A percentile compares a stretch with the other conserved stretches of the same genome.
phyloP scores from a whole-genome alignment of 2,329 filamentous ascomycete species.

The Diplodia corticola region DNA sequence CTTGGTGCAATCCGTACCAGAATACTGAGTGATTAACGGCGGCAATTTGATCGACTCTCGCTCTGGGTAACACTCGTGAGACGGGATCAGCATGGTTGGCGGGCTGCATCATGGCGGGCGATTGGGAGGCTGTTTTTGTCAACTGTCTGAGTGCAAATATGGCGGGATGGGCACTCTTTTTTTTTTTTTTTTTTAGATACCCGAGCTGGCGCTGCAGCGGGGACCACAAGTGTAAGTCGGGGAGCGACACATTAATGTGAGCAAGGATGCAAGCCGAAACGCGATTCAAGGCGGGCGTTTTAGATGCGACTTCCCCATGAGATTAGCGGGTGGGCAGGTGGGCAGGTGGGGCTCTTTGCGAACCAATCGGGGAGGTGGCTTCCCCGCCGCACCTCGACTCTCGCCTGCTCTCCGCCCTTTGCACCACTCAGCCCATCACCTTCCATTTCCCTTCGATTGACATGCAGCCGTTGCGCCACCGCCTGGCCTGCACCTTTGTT shows the following conservation, averaged over 20 bases:
- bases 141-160: background rate
- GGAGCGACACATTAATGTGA: background rate
- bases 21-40: background rate
- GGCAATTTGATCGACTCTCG: background rate
- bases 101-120: background rate
- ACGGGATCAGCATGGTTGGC: background rate
- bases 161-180: background rate
- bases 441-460: background rate
- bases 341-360: background rate
- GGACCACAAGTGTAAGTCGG: background rate
- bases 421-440: background rate
- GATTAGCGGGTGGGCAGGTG: background rate
- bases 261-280: background rate
- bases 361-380: slow-evolving; percentile 1
- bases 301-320: slow-evolving; percentile 7
- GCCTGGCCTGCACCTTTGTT: too few relatives aligned
- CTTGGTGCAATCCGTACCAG: background rate
- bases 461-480: background rate
- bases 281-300: background rate
- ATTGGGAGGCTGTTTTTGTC: background rate
- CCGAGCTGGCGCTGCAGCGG: background rate
- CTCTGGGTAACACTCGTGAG: background rate
- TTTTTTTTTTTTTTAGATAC: background rate
- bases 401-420: background rate
- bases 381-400: background rate